A percentile compares a stretch with the other conserved stretches of the same genome.
Evolutionary conservation across 2,329 filamentous ascomycete species (phyloP).

Genomic region (Diaporthe destruens): DNA sequence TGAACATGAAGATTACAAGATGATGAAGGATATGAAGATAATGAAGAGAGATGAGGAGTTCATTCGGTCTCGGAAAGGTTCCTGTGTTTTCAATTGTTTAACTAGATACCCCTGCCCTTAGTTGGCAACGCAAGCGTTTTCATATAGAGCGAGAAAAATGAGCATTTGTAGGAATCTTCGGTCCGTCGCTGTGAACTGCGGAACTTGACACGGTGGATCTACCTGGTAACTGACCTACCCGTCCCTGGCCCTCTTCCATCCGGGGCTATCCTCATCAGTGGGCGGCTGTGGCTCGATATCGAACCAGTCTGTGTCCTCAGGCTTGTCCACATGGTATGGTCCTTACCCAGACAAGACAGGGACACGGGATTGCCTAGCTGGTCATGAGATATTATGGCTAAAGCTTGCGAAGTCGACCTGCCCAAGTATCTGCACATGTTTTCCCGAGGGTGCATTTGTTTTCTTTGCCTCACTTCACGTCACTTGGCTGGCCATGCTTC

Average conservation of each 20-base stretch:
- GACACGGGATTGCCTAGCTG: no score
- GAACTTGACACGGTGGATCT: not conserved
- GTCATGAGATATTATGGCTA: no score
- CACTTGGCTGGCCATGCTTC: no score
- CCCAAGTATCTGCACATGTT: no score
- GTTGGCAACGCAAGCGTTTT: not conserved
- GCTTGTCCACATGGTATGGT: not conserved
- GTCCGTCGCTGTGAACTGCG: not conserved
- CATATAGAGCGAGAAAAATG: not conserved
- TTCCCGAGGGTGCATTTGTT: no score
- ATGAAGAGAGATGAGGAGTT: not conserved
- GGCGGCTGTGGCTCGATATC: not conserved
- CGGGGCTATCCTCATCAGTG: not conserved
- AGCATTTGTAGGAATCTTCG: not conserved
- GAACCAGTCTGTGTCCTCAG: not conserved
- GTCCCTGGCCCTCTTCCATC: not conserved
- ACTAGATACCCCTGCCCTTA: slow-evolving; percentile 35
- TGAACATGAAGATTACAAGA: not conserved
- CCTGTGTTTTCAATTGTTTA: slow-evolving; percentile 25
- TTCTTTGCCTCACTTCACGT: no score
- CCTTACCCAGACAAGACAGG: not conserved
- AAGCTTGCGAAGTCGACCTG: no score
- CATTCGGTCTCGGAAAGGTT: not conserved
- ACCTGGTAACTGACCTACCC: not conserved
- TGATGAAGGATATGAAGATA: not conserved